Base-by-base conservation (phyloP, 441 rosid genomes). In the Populus hybrid region DNA sequence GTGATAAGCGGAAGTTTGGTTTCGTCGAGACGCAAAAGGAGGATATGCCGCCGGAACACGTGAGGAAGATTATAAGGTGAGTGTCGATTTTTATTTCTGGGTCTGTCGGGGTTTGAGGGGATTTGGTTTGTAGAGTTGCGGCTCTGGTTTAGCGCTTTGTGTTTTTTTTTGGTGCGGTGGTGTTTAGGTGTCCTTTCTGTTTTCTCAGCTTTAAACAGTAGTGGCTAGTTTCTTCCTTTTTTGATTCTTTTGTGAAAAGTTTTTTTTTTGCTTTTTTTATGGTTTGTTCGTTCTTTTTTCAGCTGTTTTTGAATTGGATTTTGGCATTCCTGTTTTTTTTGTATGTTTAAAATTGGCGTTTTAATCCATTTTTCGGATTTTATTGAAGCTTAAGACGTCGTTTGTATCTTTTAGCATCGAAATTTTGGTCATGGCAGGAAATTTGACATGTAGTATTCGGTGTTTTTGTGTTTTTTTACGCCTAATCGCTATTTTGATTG, bases 31-130 rank as follows among this genome's bases (percentile, higher is more conserved):
- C 99, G 35, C 99, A 95, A 90, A 95, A 95, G 87, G 99, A 95
- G 90, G 99, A 95, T 77, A 95, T 95, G 99, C 98, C 99, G 14
- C 99, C 99, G 2, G 99, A 95, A 86, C 99, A 94, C 66, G 99
- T 91, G n/a, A 84, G 99, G 88, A 95, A 95, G 88, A 94, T 95
- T 36, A 89, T 94, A 68, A 87, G 98, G 98, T 84, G 40, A 78
- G 84, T 2, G 12, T 3, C 2, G 59, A 7, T 31, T 50, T 16
- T 67, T 53, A 63, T 66, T 33, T 26, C 64, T 28, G n/a, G 53
- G 63, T 61, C 42, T 23, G 20, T 16, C 24, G 20, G 24, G 21
- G 40, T 72, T n/a, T n/a, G n/a, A n/a, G n/a, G n/a, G n/a, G n/a
- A n/a, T n/a, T n/a, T n/a, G n/a, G n/a, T n/a, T 65, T 68, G 35